Evolutionary conservation across 352 stramenopile genomes (phyloP), one percentile per base, ranked within the genome.

Genomic region (Globisporangium camurandrum): DNA sequence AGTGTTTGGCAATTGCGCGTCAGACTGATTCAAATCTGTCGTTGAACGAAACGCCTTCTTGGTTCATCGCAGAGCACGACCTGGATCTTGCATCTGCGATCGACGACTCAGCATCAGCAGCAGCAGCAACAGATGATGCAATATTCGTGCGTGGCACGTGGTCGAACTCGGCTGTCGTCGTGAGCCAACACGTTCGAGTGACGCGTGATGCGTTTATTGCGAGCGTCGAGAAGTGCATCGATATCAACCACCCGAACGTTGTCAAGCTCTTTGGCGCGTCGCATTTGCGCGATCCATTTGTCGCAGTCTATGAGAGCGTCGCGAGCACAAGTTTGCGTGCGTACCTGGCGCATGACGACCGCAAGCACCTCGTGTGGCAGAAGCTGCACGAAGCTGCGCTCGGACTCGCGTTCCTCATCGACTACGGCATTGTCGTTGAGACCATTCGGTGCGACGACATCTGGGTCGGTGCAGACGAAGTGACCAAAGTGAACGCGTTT

Each of bases 11-110:
- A 10, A 23, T 19, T 4, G 9, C 28, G 7, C 28, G 10, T 4
- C 14, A 17, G 17, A n/a, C n/a, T n/a, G n/a, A n/a, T n/a, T n/a
- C n/a, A n/a, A n/a, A n/a, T n/a, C n/a, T n/a, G n/a, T n/a, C n/a
- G n/a, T n/a, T n/a, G n/a, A n/a, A n/a, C n/a, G n/a, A n/a, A n/a
- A n/a, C n/a, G n/a, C n/a, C n/a, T n/a, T n/a, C n/a, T n/a, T 57
- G 75, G 61, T 88, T 93, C 50, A 63, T 96, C 79, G 22, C 96
- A 39, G 48, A 93, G 72, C 20, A 97, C 63, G 33, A 85, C 66
- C 45, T 97, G 79, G 57, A 96, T 90, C n/a, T 50, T 17, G 5
- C 12, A 5, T n/a, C 30, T 39, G 3, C 19, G 2, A 2, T 8
- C 27, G 4, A 14, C 44, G 4, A n/a, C n/a, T n/a, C n/a, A n/a